Base-by-base conservation (phyloP, 2,329 filamentous ascomycete species). In the Penicillium sp. region DNA sequence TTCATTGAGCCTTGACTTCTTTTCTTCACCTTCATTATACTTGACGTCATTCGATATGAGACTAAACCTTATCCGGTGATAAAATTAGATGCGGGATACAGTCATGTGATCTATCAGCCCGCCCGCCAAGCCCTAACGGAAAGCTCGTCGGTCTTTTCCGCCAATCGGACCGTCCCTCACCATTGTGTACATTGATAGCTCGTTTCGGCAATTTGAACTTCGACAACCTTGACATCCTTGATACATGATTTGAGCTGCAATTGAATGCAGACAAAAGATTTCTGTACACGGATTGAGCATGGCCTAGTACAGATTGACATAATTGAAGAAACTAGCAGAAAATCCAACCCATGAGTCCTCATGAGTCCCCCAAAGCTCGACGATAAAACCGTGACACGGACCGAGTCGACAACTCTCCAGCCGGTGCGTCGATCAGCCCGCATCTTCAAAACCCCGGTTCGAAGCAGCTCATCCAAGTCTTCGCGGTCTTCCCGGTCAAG, bases 31-130 rank as follows among this genome's bases (percentile, higher is more conserved):
- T 11, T 11, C 37, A 41, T 9, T 13, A 40, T 36, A 31, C 16
- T 27, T 58, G 56, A 58, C 54, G 42, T 58, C 56, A 57, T 44
- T 46, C 28, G 28, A 46, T 46, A 46, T 19, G 7, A 46, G 13
- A 22, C 22, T 38, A 40, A 22, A 12, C 48, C 48, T 13, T 30
- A 41, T 35, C 14, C 4, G 38, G 44, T 18, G 25, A 18, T 3
- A 10, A 12, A n/a, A n/a, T n/a, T n/a, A n/a, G n/a, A n/a, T n/a
- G 44, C 36, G 49, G 52, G 44, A 37, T 8, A 29, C n/a, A 4
- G 31, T 29, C 50, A 40, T 30, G 44, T 56, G 48, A 52, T 37
- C 18, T 30, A 12, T 9, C 12, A 47, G 49, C 46, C 46, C 46
- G 48, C 2, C 14, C 31, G 35, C 39, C 46, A 41, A 46, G 29